Evolutionary conservation across 768 basidiomycete species (phyloP), one percentile per base, ranked within the genome.

Genomic region (Boletus vermiculosoides): DNA sequence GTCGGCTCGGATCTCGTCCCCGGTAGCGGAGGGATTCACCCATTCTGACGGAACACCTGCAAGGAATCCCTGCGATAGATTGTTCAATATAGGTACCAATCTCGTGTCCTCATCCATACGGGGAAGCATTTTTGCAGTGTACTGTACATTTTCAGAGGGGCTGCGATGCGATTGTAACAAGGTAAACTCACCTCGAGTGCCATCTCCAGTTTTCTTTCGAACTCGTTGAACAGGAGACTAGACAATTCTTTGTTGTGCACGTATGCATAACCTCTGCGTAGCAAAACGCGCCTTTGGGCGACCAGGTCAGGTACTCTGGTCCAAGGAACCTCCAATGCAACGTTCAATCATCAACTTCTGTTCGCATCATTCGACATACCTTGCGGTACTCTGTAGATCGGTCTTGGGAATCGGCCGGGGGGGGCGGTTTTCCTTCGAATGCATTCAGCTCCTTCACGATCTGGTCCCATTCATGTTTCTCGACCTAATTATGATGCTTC

Each of bases 41-140:
- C 92, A 93, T 67, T 94, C 90, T 2, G 91, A 89, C 2, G 91
- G 82, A 39, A 96, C 83, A 25, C 97, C 97, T 1, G 92, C 88
- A 22, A 94, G 77, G 82, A 98, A 98, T 48, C 94, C 95, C 71
- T 92, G 86, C 3, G 94, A 95, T 13, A 99, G 81, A 71, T 97
- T 94, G 58, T 88, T 83, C 15, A 99, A 83, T 52, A 99, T 83
- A 20, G 95, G 95, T 5, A 92, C 73, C 11, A 99, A 75, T 28
- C 97, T 89, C 18, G 88, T 89, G 67, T 98, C 97, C 72, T 98
- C 96, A 65, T 98, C 95, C 57, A 99, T 78, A 16, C 93, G 84
- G 3, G 95, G 94, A 7, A 98, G 80, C 23, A 86, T 83, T 69
- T 88, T 89, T 4, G 94, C 86, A 7, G 95, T 98, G 53, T 82